These are phyloP conservation scores for Penstemon barbatus DNA, from an alignment of 257 asterid genomes.

Conservation along the genomic window DNA sequence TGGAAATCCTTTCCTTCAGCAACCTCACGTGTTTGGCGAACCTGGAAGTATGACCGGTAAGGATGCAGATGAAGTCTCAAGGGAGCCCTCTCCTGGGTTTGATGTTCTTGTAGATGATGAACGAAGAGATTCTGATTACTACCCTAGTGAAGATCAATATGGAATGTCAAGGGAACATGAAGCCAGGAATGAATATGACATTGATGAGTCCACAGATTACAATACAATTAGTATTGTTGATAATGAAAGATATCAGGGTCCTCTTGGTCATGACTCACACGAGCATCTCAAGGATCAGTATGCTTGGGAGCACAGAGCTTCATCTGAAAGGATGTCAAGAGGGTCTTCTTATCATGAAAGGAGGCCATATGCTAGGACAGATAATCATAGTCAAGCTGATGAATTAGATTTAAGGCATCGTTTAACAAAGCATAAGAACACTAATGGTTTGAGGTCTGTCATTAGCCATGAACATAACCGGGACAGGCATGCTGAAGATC, in stretches of 20 bases:
- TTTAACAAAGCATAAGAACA: constrained; percentile 56
- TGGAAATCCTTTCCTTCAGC: constrained; percentile 43
- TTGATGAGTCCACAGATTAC: constrained; percentile 51
- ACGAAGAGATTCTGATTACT: constrained; percentile 68
- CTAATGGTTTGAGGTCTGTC: constrained; percentile 82
- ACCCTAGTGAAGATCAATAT: constrained; percentile 65
- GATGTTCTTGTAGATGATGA: constrained; percentile 92
- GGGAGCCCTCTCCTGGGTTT: constrained; percentile 94
- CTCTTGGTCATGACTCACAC: constrained; percentile 46
- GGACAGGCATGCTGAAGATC: constrained; percentile 46
- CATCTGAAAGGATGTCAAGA: constrained; percentile 52
- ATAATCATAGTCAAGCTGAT: constrained; percentile 45
- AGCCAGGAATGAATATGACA: constrained; percentile 46
- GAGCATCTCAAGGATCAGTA: constrained; percentile 49
- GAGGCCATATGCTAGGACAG: constrained; percentile 49
- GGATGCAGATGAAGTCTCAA: constrained; percentile 67
- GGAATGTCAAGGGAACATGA: constrained; percentile 59
- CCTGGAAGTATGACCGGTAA: constrained; percentile 44
- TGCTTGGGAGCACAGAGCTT: constrained; percentile 57
- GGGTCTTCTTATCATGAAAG: constrained; percentile 49
- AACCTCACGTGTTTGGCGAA: constrained; percentile 40
- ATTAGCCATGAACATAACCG: constrained; percentile 57
- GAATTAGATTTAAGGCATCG: constrained; percentile 74
- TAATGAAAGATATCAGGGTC: constrained; percentile 53
- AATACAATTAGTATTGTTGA: constrained; percentile 42